Evolutionary conservation across 2,329 filamentous ascomycete genomes (phyloP), one percentile per base, ranked within the genome.

Genomic region (Didymella pinodella): DNA sequence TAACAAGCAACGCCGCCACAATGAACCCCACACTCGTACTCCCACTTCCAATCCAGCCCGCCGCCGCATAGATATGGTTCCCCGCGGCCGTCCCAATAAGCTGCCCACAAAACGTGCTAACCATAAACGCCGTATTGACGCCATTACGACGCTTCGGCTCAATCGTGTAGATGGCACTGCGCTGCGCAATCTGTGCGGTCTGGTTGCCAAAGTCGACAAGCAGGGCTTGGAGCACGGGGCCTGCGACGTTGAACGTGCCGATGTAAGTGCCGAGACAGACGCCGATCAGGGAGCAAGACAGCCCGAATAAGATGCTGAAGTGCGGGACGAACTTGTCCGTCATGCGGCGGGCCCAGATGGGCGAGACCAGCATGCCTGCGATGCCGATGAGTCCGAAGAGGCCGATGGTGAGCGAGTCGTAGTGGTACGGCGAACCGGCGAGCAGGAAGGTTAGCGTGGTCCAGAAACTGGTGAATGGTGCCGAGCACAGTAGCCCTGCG

Each of bases 121-220:
- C 83, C 91, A 94, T 95, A 69, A 92, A 95, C 1, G 88, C 90
- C 0, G 91, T 93, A 71, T 95, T 95, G 25, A 94, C 84, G 3
- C 91, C 78, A 75, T 93, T 95, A 4, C 90, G 79, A 0, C 88
- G 88, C 59, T 86, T 88, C 0, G 90, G 87, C 52, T 90, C 88
- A 22, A 94, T 86, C 1, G 80, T 78, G 66, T 91, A 93, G 20
- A 95, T 90, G 4, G 86, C 83, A 0, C 84, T 82, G 0, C 91
- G 80, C 67, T 93, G 93, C 1, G 89, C 89, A 31, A 92, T 90
- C 72, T 93, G 90, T 0, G 86, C 83, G 1, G 87, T 90, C 75
- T 93, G 91, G 59, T 88, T 81, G 0, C 90, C 91, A 26, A 92
- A 82, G 65, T 95, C 91, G 61, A 88, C 83, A 0, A 88, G 76